Evolutionary conservation across 78 protist species (phyloP).

Genomic region (Dictyostelium discoideum): dicty_2.7 NC_007091.3:2681501-2682000

Average conservation of each 20-base stretch:
- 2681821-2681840: slow-evolving; percentile 29
- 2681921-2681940: not conserved
- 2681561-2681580: not conserved
- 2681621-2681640: not conserved
- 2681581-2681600: not conserved
- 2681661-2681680: not conserved
- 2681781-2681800: not conserved
- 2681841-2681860: slow-evolving; percentile 6
- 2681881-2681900: slow-evolving; percentile 7
- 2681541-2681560: not conserved
- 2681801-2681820: slow-evolving; percentile 1
- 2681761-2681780: too few species aligned
- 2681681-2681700: too few species aligned
- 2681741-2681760: too few species aligned
- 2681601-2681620: not conserved
- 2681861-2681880: not conserved
- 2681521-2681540: too few species aligned
- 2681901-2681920: not conserved
- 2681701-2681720: too few species aligned
- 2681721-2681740: too few species aligned
- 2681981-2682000: not conserved
- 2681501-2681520: too few species aligned
- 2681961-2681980: not conserved
- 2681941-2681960: not conserved
- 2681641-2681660: not conserved